Conservation (phyloP, 2,329 filamentous ascomycete genomes). For the Paecilomyces formosus region DNA sequence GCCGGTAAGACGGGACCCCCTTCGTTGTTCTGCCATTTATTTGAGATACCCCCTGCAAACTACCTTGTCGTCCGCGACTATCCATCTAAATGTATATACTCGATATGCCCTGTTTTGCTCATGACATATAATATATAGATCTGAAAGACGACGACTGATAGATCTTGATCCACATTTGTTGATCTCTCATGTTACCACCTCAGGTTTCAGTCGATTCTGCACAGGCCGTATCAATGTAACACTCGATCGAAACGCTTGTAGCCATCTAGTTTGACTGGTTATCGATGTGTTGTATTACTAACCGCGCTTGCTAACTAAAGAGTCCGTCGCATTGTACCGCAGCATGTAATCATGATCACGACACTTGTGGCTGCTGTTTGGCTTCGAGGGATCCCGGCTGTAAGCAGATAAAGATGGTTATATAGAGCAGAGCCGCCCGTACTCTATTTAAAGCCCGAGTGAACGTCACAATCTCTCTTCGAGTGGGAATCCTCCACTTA, state of each 20-base stretch:
- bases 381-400: too few relatives aligned
- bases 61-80: constrained; percentile 22
- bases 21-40: neutral
- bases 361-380: neutral
- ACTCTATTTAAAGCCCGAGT: too few relatives aligned
- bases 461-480: too few relatives aligned
- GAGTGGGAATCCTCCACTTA: neutral
- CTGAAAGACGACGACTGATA: constrained; percentile 3
- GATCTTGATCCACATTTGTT: neutral
- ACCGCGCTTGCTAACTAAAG: too few relatives aligned
- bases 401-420: too few relatives aligned
- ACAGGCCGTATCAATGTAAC: too few relatives aligned
- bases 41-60: constrained; percentile 33
- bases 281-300: neutral
- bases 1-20: neutral
- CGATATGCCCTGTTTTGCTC: constrained; percentile 5
- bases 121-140: constrained; percentile 14
- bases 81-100: constrained; percentile 26
- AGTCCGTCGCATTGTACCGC: neutral
- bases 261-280: neutral
- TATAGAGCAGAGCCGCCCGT: too few relatives aligned
- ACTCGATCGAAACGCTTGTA: neutral
- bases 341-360: neutral
- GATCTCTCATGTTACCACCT: neutral
- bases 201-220: too few relatives aligned